Percentiles rank a stretch among this genome's conserved stretches.
These are phyloP conservation scores for Collybia sp. DNA, from an alignment of 768 basidiomycete genomes.

Conservation along the genomic window DNA sequence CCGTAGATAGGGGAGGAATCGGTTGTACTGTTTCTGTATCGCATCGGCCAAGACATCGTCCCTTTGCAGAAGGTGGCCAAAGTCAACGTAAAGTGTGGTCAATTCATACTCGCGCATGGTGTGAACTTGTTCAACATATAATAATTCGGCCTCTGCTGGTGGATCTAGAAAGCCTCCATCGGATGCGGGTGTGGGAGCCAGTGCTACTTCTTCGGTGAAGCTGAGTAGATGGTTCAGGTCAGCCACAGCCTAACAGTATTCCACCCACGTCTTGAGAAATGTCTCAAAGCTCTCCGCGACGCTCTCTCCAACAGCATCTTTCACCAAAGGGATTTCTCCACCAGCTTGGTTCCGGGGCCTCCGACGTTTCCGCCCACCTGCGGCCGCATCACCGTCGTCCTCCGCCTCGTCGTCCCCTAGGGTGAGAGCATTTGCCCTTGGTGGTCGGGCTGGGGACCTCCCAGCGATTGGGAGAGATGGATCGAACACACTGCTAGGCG, in stretches of 20 bases:
- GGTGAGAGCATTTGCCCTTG: slow-evolving; percentile 43
- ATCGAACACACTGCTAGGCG: slow-evolving; percentile 44
- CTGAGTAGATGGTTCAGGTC: slow-evolving; percentile 33
- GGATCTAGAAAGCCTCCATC: slow-evolving; percentile 56
- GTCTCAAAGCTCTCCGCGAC: slow-evolving; percentile 89
- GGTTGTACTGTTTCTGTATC: slow-evolving; percentile 92
- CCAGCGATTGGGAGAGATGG: slow-evolving; percentile 25
- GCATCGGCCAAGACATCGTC: slow-evolving; percentile 94
- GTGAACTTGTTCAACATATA: slow-evolving; percentile 92
- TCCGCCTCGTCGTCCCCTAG: slow-evolving; percentile 54
- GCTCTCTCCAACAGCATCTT: slow-evolving; percentile 93
- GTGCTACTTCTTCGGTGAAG: slow-evolving; percentile 76
- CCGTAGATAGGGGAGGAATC: slow-evolving; percentile 92
- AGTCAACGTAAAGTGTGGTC: slow-evolving; percentile 96
- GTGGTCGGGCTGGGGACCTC: slow-evolving; percentile 33
- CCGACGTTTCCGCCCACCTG: slow-evolving; percentile 31
- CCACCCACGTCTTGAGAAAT: slow-evolving; percentile 83
- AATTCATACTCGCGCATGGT: slow-evolving; percentile 93
- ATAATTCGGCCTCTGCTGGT: slow-evolving; percentile 53
- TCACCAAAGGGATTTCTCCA: slow-evolving; percentile 79
- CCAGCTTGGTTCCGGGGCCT: slow-evolving; percentile 47
- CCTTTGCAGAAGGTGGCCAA: slow-evolving; percentile 79
- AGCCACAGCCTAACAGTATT: slow-evolving; percentile 1
- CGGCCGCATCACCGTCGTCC: slow-evolving; percentile 32
- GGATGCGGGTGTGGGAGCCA: slow-evolving; percentile 76